Evolutionary conservation across 169 alveolate species (phyloP), one percentile per base, ranked within the genome.

Genomic region (Ichthyophthirius multifiliis): DNA sequence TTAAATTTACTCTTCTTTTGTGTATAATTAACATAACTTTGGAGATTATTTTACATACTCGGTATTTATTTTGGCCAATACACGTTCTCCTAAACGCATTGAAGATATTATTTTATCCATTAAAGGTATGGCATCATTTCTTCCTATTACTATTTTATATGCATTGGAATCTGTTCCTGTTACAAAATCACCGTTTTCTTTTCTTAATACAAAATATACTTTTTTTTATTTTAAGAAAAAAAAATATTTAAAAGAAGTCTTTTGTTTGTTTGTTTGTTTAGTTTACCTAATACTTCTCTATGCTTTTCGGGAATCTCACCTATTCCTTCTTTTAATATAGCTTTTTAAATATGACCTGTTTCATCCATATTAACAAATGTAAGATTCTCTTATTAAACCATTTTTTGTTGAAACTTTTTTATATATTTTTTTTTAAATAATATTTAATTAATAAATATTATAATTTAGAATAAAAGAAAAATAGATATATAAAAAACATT

Each of bases 201-300:
- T 55, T 27, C 71, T 55, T 9, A 55, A 23, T 1, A 55, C 71
- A 27, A 20, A 55, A 27, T 55, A 55, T 27, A 55, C 71, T 55
- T 3, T 1, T 18, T 1, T n/a, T n/a, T n/a, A n/a, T n/a, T n/a
- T n/a, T n/a, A n/a, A n/a, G 10, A n/a, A 2, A 18, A 4, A n/a
- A 1, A 16, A 3, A 55, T 27, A 1, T 55, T 55, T 55, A 15
- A 10, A 3, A 27, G 6, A 10, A 5, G 0, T 27, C 43, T 1
- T 18, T 55, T 20, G 1, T 18, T 0, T 15, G 31, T 27, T 55
- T 2, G 15, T n/a, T 45, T 27, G 18, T n/a, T 6, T 18, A 55
- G 31, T 55, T 55, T 55, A 55, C 71, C 39, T 13, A 27, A 55
- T 27, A 55, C 71, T 55, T 55, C 71, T 55, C 71, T 55, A 39